These are phyloP conservation scores for Cyclotella cryptica DNA, from an alignment of 108 stramenopile genomes.

Conservation along the genomic window DNA sequence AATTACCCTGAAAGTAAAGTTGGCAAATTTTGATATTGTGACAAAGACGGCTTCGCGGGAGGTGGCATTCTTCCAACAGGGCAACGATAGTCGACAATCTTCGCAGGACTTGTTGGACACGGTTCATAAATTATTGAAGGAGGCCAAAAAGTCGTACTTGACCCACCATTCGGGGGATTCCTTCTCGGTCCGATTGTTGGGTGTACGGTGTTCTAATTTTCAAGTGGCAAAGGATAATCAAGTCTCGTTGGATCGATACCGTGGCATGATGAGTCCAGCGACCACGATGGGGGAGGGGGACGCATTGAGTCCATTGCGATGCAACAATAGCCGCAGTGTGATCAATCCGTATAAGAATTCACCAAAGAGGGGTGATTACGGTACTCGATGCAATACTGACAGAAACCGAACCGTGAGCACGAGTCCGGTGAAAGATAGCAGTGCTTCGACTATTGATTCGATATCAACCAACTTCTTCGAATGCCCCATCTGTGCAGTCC, in stretches of 20 bases:
- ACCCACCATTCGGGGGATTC: constrained; percentile 5
- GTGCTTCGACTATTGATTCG: background rate
- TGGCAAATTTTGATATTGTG: constrained; percentile 75
- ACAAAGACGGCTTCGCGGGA: constrained; percentile 43
- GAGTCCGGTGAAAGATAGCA: background rate
- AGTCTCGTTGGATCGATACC: constrained; percentile 28
- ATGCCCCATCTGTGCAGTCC: constrained; percentile 60
- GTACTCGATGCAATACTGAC: background rate
- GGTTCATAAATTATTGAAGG: constrained; percentile 57
- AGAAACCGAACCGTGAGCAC: background rate
- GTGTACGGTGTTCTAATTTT: constrained; percentile 84
- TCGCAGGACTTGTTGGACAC: constrained; percentile 57
- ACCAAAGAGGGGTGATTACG: constrained; percentile 3
- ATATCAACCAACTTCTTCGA: background rate
- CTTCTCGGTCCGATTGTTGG: constrained; percentile 80
- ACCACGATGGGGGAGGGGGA: background rate
- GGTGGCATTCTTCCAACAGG: constrained; percentile 34
- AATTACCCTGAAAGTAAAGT: constrained; percentile 86
- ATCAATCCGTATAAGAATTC: constrained; percentile 21
- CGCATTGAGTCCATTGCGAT: background rate
- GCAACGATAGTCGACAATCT: constrained; percentile 32
- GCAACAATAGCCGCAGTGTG: background rate
- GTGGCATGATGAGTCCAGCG: constrained; percentile 1
- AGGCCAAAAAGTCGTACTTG: constrained; percentile 35
- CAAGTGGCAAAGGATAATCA: constrained; percentile 52